A percentile compares a stretch with the other conserved stretches of the same genome.
Conservation (phyloP, 257 asterid genomes). For the Solanum lycopersicoides region DNA sequence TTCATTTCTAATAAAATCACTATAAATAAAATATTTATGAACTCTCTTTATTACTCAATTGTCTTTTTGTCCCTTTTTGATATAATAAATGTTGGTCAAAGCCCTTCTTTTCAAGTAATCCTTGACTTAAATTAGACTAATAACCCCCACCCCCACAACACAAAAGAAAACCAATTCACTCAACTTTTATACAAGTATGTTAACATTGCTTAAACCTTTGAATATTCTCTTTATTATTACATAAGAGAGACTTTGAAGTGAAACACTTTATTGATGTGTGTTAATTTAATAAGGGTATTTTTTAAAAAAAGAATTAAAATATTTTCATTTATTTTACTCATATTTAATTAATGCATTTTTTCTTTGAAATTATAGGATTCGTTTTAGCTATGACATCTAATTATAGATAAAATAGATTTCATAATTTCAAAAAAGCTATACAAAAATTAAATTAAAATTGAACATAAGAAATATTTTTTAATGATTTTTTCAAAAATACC, state of each 20-base stretch:
- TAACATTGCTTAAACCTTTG: neutral
- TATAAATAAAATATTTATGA: neutral
- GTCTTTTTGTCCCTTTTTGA: conserved; percentile 9
- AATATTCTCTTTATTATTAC: too few relatives aligned
- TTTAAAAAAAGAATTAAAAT: too few relatives aligned
- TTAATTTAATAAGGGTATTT: too few relatives aligned
- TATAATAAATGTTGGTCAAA: conserved; percentile 16
- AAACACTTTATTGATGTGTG: neutral
- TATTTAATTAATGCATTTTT: too few relatives aligned
- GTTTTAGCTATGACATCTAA: too few relatives aligned
- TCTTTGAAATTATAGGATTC: too few relatives aligned
- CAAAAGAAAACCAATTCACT: neutral
- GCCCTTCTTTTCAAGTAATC: conserved; percentile 14
- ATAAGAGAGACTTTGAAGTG: neutral
- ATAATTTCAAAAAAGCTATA: too few relatives aligned
- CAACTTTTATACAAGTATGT: neutral
- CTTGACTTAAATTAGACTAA: neutral
- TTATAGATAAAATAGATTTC: too few relatives aligned
- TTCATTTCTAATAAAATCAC: neutral
- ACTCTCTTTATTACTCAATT: neutral
- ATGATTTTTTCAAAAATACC: too few relatives aligned
- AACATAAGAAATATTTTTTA: too few relatives aligned
- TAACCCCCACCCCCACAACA: neutral
- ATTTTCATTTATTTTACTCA: too few relatives aligned
- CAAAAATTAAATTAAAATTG: too few relatives aligned